Evolutionary conservation across 164 flowering plant species (phyloP), one percentile per base, ranked within the genome.

Genomic region (Sedum album): DNA sequence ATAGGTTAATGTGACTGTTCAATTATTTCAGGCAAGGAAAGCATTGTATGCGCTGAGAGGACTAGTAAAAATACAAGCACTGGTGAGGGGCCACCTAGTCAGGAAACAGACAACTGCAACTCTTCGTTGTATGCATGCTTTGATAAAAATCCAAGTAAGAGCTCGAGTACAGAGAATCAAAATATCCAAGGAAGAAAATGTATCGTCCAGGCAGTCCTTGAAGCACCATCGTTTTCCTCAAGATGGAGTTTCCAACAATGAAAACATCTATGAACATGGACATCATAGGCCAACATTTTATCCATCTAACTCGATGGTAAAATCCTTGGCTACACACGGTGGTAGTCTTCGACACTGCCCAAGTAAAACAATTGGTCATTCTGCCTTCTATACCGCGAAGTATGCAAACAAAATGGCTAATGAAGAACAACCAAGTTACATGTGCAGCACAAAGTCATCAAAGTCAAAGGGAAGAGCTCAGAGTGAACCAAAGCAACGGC

Each of bases 41-140:
- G 88, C 88, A 28, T 67, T 80, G 70, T 30, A 67, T 6, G 88
- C 88, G 31, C 71, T 84, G 38, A 80, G 70, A 71, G 84, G 77
- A 62, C 69, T 84, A 25, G 88, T 84, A 7, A 82, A 82, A 80
- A 71, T 84, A 46, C 88, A 82, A 78, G 88, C 88, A 64, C 66
- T 77, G 0, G 84, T 80, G 6, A 80, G 85, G 68, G 87, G 87
- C 72, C 72, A 79, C 74, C 63, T 71, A n/a, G 84, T 84, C 67
- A 80, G 88, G 71, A 84, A 80, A 71, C 79, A 73, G 71, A 71
- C 76, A 14, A 66, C 66, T 31, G 74, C 75, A 2, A 78, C 79
- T 4, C 18, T 82, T 3, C 66, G 73, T 31, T 18, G 77, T 38
- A 79, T 84, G 78, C 82, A 79, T 31, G 78, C 88, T 0, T 35